These are phyloP conservation scores for Tetrahymena elliotti DNA, from an alignment of 73 alveolate genomes.

Conservation along the genomic window DNA sequence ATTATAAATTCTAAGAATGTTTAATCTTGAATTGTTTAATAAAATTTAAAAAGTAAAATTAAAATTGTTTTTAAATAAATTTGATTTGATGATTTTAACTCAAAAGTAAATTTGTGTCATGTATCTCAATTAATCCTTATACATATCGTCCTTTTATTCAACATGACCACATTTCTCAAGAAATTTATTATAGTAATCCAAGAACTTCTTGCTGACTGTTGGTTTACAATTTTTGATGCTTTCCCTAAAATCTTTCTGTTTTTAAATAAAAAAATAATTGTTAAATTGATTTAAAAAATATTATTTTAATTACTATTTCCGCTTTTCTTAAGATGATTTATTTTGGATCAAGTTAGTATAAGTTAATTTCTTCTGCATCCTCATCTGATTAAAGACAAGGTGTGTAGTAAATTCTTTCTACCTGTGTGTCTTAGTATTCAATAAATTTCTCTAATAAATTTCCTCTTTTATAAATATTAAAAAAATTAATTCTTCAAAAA, in stretches of 20 bases:
- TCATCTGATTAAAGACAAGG: constrained; percentile 20
- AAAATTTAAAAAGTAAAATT: no score
- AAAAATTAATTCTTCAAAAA: not conserved
- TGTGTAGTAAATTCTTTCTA: constrained; percentile 8
- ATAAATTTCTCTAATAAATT: not conserved
- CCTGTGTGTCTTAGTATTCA: not conserved
- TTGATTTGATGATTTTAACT: not conserved
- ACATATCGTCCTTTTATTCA: constrained; percentile 13
- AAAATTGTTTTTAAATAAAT: no score
- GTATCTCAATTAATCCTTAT: constrained; percentile 3
- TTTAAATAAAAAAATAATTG: not conserved
- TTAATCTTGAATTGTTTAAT: no score
- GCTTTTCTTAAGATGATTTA: constrained; percentile 35
- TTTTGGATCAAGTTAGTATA: constrained; percentile 9
- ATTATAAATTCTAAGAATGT: no score
- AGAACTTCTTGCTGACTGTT: constrained; percentile 20
- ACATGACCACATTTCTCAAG: constrained; percentile 41
- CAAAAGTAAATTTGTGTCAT: not conserved
- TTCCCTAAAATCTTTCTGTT: constrained; percentile 33
- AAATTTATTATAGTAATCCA: constrained; percentile 31
- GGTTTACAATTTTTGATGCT: constrained; percentile 47
- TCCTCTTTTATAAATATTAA: not conserved
- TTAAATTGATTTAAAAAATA: not conserved
- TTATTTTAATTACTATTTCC: not conserved
- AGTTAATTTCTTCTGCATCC: constrained; percentile 18